Conservation (phyloP, 108 stramenopile species). For the Nannochloropsis gaditana region DNA sequence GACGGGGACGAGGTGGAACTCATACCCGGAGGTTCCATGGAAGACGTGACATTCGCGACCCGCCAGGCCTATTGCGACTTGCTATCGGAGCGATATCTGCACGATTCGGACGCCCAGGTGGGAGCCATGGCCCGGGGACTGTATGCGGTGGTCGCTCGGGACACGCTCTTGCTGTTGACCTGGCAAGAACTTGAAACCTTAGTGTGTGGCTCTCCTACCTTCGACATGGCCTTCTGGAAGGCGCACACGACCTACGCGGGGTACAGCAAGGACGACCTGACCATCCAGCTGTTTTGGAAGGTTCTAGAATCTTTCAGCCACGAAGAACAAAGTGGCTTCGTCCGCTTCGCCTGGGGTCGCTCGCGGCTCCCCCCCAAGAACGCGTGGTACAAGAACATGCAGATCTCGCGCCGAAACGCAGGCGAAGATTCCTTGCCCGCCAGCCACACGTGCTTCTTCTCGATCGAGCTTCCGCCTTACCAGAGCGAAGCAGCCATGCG, state of each 20-base stretch:
- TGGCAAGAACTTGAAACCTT: conserved; percentile 56
- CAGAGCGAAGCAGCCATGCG: conserved; percentile 57
- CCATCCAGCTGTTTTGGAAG: conserved; percentile 57
- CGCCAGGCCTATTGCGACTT: conserved; percentile 43
- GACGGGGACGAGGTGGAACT: conserved; percentile 57
- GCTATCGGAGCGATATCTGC: conserved; percentile 35
- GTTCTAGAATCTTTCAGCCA: conserved; percentile 54
- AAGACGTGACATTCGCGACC: conserved; percentile 53
- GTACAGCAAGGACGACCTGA: conserved; percentile 38
- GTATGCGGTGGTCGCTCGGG: conserved; percentile 30
- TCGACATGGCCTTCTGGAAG: conserved; percentile 56
- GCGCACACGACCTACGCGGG: conserved; percentile 54
- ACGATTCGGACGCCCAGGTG: conserved; percentile 56
- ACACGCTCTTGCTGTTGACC: conserved; percentile 55
- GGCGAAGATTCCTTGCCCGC: conserved; percentile 29
- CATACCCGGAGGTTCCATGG: conserved; percentile 45
- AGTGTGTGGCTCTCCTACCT: conserved; percentile 55
- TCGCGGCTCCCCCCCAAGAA: conserved; percentile 53
- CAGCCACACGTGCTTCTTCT: conserved; percentile 63
- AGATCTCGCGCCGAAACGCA: conserved; percentile 33
- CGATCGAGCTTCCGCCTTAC: conserved; percentile 58
- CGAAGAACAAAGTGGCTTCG: conserved; percentile 57
- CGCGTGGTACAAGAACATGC: conserved; percentile 52
- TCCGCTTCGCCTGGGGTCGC: conserved; percentile 64
- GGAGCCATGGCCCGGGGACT: conserved; percentile 51